phyloP scores from a whole-genome alignment of 23 red algal genomes.

The Gracilaria domingensis region DNA sequence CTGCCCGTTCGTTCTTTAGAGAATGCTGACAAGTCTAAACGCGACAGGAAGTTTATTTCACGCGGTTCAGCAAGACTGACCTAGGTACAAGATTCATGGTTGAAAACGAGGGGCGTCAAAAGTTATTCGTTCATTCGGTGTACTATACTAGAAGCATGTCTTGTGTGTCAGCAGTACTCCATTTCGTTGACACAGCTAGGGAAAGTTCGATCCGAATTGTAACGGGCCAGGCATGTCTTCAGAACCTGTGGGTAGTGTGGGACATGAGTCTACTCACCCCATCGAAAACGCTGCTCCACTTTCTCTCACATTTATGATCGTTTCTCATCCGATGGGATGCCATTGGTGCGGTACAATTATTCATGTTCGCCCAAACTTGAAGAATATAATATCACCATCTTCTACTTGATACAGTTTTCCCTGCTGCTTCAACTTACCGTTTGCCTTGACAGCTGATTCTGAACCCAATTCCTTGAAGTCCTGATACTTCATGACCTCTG shows the following conservation, averaged over 20 bases:
- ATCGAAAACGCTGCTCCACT: background rate
- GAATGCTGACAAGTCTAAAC: too few relatives aligned
- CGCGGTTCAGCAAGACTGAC: too few relatives aligned
- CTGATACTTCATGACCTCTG: slow-evolving; percentile 91
- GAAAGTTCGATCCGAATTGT: background rate
- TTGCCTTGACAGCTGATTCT: slow-evolving; percentile 87
- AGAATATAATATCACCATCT: slow-evolving; percentile 95
- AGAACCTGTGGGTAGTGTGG: too few relatives aligned
- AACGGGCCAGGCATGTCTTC: too few relatives aligned
- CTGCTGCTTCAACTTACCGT: slow-evolving; percentile 96
- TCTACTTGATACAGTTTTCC: slow-evolving; percentile 89
- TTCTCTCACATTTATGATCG: background rate
- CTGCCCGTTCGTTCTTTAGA: too few relatives aligned
- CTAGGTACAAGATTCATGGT: too few relatives aligned
- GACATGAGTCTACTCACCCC: background rate
- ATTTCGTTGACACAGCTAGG: background rate
- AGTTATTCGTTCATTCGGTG: too few relatives aligned
- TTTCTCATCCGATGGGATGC: too few relatives aligned
- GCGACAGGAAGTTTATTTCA: too few relatives aligned
- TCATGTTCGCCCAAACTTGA: slow-evolving; percentile 80
- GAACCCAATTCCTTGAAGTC: slow-evolving; percentile 80
- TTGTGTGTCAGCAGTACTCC: too few relatives aligned
- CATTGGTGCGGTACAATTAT: background rate
- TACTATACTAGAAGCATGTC: too few relatives aligned
- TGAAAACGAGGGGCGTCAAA: too few relatives aligned